Base-by-base conservation (phyloP, 805 yeast species). In the Yamadazyma tumulicola region DNA sequence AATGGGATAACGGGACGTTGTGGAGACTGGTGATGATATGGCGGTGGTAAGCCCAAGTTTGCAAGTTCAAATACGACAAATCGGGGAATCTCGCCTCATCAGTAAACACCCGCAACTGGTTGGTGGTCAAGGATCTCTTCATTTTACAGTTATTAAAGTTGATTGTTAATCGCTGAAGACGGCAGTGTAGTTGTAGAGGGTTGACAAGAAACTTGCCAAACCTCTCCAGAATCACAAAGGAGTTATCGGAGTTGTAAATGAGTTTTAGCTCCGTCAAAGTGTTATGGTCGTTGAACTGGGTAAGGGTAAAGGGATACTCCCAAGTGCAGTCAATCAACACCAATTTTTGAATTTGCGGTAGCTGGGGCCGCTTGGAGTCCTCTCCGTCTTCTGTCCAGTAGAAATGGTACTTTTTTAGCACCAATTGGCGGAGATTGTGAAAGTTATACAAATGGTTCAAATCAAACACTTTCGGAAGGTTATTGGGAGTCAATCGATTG, bases 271-370 rank as follows among this genome's bases (percentile, higher is more conserved):
- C 36, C 6, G 34, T 42, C n/a, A 67, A 42, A 8, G 48, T 36
- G 24, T 51, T 44, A 26, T 37, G 47, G 5, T 35, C 35, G 34
- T 65, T 63, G 47, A 67, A 67, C 31, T 55, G 57, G 4, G 54
- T 43, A 9, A 74, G 48, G 13, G 64, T 58, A 45, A 75, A 75
- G 1, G 81, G 81, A 41, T 73, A 76, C 39, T 71, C 72, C 81
- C 81, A 76, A 1, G 70, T 65, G 50, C 81, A 76, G 41, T 75
- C 61, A 10, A 49, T 42, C 4, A 76, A 43, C 3, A 48, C 42
- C 17, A 74, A 19, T 10, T 31, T 16, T 21, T 31, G 26, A 5
- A 43, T 11, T n/a, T n/a, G n/a, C n/a, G n/a, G n/a, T n/a, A n/a
- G n/a, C n/a, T n/a, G n/a, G n/a, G n/a, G n/a, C n/a, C n/a, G n/a